These are phyloP conservation scores for Rhodofomes roseus DNA, from an alignment of 1,284 basidiomycete genomes.

Conservation along the genomic window DNA sequence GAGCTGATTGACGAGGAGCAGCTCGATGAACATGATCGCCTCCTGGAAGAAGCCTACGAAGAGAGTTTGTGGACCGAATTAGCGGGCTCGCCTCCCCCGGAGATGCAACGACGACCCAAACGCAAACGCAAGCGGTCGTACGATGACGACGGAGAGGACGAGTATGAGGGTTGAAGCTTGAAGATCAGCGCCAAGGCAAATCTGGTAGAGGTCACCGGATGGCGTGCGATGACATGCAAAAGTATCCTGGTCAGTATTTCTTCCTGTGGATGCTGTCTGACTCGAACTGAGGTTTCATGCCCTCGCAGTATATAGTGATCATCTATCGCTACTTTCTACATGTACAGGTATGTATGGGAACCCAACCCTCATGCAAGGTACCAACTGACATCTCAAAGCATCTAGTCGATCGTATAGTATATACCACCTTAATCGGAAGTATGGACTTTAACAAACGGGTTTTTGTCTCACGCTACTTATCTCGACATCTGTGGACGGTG, in stretches of 20 bases:
- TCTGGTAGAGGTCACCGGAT: too few species aligned
- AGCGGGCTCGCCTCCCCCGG: neutral
- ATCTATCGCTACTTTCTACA: too few species aligned
- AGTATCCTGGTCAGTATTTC: neutral
- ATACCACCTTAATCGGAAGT: too few species aligned
- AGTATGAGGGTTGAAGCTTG: neutral
- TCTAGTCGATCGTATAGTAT: too few species aligned
- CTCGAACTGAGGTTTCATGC: too few species aligned
- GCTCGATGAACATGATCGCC: constrained; percentile 39
- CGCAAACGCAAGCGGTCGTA: constrained; percentile 9
- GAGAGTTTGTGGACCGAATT: constrained; percentile 27
- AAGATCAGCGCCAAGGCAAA: neutral
- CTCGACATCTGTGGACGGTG: too few species aligned
- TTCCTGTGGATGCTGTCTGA: neutral
- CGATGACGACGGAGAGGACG: constrained; percentile 6
- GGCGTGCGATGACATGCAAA: neutral
- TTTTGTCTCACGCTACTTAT: too few species aligned
- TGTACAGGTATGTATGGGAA: too few species aligned
- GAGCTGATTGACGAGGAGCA: constrained; percentile 47
- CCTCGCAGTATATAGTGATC: too few species aligned
- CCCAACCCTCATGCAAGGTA: too few species aligned
- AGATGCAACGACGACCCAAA: neutral
- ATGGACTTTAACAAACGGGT: too few species aligned
- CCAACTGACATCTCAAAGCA: too few species aligned
- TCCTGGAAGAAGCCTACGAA: constrained; percentile 22